Conservation (phyloP, 2,329 filamentous ascomycete genomes). For the Phialophora expanda region DNA sequence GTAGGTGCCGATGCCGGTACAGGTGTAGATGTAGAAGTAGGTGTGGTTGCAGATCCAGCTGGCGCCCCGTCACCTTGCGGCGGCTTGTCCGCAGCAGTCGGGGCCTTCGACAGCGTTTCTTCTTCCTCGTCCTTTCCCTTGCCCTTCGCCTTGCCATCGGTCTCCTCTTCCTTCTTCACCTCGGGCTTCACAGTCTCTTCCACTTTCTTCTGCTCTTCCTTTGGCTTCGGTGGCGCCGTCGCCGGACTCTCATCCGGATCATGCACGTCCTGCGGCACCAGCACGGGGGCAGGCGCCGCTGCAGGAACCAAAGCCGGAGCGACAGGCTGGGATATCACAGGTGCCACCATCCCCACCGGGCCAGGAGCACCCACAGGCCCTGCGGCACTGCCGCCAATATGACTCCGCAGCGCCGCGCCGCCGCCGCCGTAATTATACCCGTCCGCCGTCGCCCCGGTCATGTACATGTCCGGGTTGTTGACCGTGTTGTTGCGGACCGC, state of each 20-base stretch:
- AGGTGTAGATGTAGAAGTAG: background rate
- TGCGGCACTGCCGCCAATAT: constrained; percentile 11
- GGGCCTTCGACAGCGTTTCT: constrained; percentile 1
- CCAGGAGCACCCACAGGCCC: constrained; percentile 5
- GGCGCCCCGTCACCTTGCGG: background rate
- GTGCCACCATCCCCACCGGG: constrained; percentile 14
- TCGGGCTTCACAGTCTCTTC: constrained; percentile 1
- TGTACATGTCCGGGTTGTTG: constrained; percentile 50
- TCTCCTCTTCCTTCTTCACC: constrained; percentile 5
- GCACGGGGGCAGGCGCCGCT: constrained; percentile 21
- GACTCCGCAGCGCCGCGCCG: constrained; percentile 32
- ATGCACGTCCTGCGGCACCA: constrained; percentile 15
- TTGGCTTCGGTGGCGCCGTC: constrained; percentile 33
- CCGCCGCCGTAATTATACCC: constrained; percentile 32
- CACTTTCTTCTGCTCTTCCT: constrained; percentile 14
- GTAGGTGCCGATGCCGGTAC: background rate
- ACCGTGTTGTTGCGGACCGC: constrained; percentile 47
- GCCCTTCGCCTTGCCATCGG: constrained; percentile 9
- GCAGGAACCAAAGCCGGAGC: constrained; percentile 26
- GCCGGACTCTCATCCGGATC: constrained; percentile 39
- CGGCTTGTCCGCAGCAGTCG: background rate
- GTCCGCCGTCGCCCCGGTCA: constrained; percentile 36
- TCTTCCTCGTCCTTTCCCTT: constrained; percentile 15
- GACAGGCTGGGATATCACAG: constrained; percentile 11
- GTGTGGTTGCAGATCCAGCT: background rate